These are phyloP conservation scores for Pseudisothecium myosuroides DNA, from an alignment of 225 moss, liverwort and hornwort species.

Conservation along the genomic window DNA sequence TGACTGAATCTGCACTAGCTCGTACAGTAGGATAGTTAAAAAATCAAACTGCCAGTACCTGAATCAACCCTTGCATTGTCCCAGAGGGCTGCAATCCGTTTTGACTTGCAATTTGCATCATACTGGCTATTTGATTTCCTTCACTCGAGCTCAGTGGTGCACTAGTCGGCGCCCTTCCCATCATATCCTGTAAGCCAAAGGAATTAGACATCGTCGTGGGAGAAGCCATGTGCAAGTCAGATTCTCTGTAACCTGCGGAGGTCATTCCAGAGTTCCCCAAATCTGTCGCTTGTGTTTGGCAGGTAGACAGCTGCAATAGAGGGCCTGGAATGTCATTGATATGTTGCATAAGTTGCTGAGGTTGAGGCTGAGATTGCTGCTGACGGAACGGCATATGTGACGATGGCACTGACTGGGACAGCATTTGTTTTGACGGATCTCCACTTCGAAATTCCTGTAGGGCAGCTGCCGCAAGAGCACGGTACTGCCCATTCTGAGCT, in stretches of 20 bases:
- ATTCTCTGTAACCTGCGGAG: conserved; percentile 49
- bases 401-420: conserved; percentile 47
- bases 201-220: conserved; percentile 50
- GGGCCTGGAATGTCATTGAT: conserved; percentile 68
- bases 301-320: conserved; percentile 64
- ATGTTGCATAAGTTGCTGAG: conserved; percentile 50
- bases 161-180: conserved; percentile 51
- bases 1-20: background rate
- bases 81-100: conserved; percentile 47
- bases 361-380: conserved; percentile 39
- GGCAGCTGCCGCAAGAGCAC: conserved; percentile 90
- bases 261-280: conserved; percentile 38
- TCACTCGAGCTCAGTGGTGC: conserved; percentile 36
- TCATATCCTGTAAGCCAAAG: conserved; percentile 61
- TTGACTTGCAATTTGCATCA: conserved; percentile 44
- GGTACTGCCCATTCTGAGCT: conserved; percentile 51
- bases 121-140: conserved; percentile 48
- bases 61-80: conserved; percentile 27
- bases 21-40: background rate
- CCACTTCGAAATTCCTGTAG: conserved; percentile 68
- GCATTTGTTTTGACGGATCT: conserved; percentile 69
- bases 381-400: conserved; percentile 52
- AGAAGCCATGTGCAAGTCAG: conserved; percentile 65
- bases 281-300: conserved; percentile 67
- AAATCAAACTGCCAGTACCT: conserved; percentile 12